Conservation (phyloP, 768 basidiomycete genomes). For the Leucocoprinus sp. region DNA sequence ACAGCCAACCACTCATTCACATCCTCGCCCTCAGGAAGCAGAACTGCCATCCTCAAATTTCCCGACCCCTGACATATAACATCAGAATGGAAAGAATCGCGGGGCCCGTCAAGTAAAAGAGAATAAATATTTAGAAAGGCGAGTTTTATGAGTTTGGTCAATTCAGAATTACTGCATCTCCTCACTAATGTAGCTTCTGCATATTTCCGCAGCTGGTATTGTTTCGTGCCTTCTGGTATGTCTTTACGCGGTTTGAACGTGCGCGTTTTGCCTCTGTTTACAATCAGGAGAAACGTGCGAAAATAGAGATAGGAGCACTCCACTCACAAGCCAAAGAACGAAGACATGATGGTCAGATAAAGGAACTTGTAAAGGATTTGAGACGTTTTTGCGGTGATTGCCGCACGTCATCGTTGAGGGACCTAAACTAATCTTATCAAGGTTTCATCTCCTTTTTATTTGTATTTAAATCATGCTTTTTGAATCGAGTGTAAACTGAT, state of each 20-base stretch:
- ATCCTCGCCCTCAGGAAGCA: slow-evolving; percentile 95
- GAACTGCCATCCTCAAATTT: slow-evolving; percentile 86
- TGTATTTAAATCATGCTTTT: no score
- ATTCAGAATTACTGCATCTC: no score
- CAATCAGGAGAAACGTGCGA: not conserved
- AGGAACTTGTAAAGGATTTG: not conserved
- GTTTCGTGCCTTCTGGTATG: slow-evolving; percentile 93
- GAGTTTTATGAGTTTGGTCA: no score
- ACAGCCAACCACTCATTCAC: slow-evolving; percentile 99
- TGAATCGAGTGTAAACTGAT: not conserved
- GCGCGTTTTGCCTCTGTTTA: slow-evolving; percentile 71
- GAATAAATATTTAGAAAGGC: no score
- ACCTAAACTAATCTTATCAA: slow-evolving; percentile 4
- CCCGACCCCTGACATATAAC: slow-evolving; percentile 99
- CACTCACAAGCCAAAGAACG: slow-evolving; percentile 83
- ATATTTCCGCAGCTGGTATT: slow-evolving; percentile 96
- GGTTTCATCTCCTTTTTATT: no score
- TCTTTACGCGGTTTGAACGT: slow-evolving; percentile 97
- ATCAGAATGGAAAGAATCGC: no score
- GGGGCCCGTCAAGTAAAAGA: no score
- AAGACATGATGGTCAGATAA: slow-evolving; percentile 47
- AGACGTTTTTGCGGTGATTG: slow-evolving; percentile 13
- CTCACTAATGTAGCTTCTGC: slow-evolving; percentile 94
- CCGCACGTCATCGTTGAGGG: slow-evolving; percentile 9
- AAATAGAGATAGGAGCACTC: not conserved